phyloP scores from a whole-genome alignment of 2,329 filamentous ascomycete genomes.

The Verticillium nonalfalfae region DNA sequence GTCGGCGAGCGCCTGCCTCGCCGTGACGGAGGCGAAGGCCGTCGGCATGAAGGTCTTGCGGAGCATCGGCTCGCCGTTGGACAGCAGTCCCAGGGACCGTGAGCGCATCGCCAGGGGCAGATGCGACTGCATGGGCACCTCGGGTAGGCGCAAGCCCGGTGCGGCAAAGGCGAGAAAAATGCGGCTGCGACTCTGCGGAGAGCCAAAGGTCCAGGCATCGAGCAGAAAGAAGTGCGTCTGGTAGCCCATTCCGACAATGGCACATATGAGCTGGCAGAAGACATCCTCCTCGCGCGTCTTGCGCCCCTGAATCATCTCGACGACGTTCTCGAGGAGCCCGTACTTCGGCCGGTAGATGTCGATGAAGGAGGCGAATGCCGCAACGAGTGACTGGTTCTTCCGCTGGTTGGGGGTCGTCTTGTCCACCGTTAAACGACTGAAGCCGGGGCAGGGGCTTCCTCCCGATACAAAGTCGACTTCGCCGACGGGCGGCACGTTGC shows the following conservation, averaged over 20 bases:
- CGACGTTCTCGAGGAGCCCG: conserved; percentile 72
- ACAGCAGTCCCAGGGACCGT: conserved; percentile 46
- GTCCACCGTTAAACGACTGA: conserved; percentile 57
- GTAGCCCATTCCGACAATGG: conserved; percentile 71
- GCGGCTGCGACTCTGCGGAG: conserved; percentile 57
- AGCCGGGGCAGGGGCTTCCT: conserved; percentile 74
- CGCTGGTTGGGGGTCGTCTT: conserved; percentile 48
- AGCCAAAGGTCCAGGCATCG: conserved; percentile 64
- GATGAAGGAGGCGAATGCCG: conserved; percentile 67
- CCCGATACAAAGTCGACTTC: conserved; percentile 64
- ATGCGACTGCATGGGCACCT: conserved; percentile 52
- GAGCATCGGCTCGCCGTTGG: conserved; percentile 56
- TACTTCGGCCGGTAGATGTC: conserved; percentile 73
- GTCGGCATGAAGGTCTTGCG: conserved; percentile 42
- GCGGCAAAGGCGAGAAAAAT: conserved; percentile 69
- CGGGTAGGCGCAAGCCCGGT: conserved; percentile 53
- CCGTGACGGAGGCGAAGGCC: conserved; percentile 53
- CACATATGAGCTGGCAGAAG: conserved; percentile 66
- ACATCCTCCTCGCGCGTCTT: conserved; percentile 51
- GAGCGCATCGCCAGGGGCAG: conserved; percentile 23
- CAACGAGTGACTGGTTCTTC: conserved; percentile 70
- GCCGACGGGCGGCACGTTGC: conserved; percentile 49
- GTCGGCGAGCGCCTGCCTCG: conserved; percentile 47
- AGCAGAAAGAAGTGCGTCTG: conserved; percentile 63
- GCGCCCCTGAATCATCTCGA: conserved; percentile 50